phyloP scores from a whole-genome alignment of 192 early-diverging fungal species.

The Umbelopsis ramanniana region DNA sequence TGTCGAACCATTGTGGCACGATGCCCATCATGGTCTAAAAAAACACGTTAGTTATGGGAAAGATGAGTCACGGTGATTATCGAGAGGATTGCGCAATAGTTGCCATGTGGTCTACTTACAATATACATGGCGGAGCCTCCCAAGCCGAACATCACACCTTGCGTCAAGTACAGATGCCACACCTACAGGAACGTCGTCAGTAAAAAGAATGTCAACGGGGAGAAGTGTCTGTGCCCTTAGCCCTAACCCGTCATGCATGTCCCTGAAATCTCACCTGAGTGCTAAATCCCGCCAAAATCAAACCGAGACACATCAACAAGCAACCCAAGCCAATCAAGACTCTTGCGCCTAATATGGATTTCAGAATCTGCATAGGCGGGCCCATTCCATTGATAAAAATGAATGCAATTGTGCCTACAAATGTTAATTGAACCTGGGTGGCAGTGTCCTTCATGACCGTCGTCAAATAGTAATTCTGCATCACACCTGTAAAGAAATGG shows the following conservation, averaged over 20 bases:
- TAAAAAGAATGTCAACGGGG: too few species aligned
- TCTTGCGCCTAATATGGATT: conserved; percentile 16
- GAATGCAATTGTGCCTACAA: conserved; percentile 30
- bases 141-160: conserved; percentile 51
- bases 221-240: background rate
- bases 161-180: conserved; percentile 52
- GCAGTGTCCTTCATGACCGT: background rate
- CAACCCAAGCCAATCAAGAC: conserved; percentile 2
- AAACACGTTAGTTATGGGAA: too few species aligned
- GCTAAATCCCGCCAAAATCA: conserved; percentile 31
- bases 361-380: conserved; percentile 23
- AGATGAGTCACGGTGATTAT: too few species aligned
- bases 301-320: conserved; percentile 10
- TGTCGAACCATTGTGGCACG: conserved; percentile 71
- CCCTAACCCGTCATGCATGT: background rate
- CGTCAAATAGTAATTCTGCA: conserved; percentile 33
- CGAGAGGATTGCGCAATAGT: too few species aligned
- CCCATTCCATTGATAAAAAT: conserved; percentile 30
- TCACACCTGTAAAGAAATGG: conserved; percentile 21
- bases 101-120: conserved; percentile 6
- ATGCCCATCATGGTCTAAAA: conserved; percentile 28
- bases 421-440: conserved; percentile 23
- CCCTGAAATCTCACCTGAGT: conserved; percentile 20
- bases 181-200: conserved; percentile 19
- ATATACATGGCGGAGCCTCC: conserved; percentile 34